Evolutionary conservation across 345 rosid genomes (phyloP).

Genomic region (Adansonia digitata): DNA sequence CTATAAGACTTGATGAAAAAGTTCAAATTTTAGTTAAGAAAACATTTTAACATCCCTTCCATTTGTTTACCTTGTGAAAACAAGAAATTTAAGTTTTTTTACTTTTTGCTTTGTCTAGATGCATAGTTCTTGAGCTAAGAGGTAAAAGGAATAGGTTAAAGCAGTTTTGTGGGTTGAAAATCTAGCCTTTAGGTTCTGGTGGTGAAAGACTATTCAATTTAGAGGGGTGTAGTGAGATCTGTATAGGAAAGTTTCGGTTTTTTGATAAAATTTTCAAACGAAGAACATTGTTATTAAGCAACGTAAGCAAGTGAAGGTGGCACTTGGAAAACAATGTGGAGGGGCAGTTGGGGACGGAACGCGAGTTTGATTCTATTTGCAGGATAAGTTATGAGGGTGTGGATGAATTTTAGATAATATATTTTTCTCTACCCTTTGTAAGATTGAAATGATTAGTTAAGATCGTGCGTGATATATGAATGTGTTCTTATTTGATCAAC

Average conservation of each 20-base stretch:
- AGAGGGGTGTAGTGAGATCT: not conserved
- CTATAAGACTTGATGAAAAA: not conserved
- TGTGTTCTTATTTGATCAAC: constrained; percentile 5
- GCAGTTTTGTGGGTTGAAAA: not conserved
- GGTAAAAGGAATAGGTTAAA: not conserved
- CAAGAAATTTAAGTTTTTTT: not conserved
- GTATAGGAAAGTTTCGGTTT: not conserved
- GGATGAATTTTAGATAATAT: not conserved
- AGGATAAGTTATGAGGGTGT: not conserved
- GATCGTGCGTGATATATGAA: not conserved
- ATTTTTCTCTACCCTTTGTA: not conserved
- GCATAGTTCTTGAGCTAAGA: not conserved
- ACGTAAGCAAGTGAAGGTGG: not conserved
- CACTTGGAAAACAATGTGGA: not conserved
- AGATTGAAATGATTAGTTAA: not conserved
- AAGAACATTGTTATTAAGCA: not conserved
- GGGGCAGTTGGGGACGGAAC: not conserved
- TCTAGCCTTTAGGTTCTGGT: not conserved
- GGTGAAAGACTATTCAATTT: not conserved
- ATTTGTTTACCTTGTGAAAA: not conserved
- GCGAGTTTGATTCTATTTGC: not conserved
- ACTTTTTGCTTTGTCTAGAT: not conserved
- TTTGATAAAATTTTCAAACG: not conserved
- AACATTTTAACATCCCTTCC: not conserved
- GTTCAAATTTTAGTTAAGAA: not conserved